phyloP scores from a whole-genome alignment of 163 green algal species.

The Chlamydomonas reinhardtii region DNA sequence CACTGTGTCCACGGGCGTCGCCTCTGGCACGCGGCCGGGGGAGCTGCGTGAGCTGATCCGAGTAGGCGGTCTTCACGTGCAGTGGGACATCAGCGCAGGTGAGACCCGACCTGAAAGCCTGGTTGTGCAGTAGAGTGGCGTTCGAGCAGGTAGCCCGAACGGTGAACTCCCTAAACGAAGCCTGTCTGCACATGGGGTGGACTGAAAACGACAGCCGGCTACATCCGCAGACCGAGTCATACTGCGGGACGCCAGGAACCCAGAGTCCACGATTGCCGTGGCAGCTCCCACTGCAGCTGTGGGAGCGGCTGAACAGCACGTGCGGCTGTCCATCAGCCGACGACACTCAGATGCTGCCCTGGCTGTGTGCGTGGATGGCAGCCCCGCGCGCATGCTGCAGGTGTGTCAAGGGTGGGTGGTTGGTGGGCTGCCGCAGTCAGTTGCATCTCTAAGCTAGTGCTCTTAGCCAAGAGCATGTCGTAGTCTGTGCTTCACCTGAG shows the following conservation, averaged over 20 bases:
- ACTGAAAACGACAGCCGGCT: too few relatives aligned
- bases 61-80: neutral
- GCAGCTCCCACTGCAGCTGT: neutral
- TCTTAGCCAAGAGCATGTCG: too few relatives aligned
- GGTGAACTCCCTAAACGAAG: too few relatives aligned
- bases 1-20: too few relatives aligned
- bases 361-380: conserved; percentile 24
- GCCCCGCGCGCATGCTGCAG: neutral
- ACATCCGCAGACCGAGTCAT: neutral
- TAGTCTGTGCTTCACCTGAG: too few relatives aligned
- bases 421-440: too few relatives aligned
- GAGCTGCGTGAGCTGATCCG: neutral
- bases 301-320: neutral
- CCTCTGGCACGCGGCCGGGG: neutral
- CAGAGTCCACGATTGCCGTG: neutral
- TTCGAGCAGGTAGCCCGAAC: too few relatives aligned
- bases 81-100: conserved; percentile 10
- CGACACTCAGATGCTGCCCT: conserved; percentile 10
- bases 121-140: too few relatives aligned
- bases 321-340: neutral
- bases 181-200: too few relatives aligned
- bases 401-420: conserved; percentile 1
- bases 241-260: neutral
- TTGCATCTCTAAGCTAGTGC: too few relatives aligned
- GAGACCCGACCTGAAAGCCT: neutral